Conservation (phyloP, 176 grass and related monocot species). For the Typha latifolia region DNA sequence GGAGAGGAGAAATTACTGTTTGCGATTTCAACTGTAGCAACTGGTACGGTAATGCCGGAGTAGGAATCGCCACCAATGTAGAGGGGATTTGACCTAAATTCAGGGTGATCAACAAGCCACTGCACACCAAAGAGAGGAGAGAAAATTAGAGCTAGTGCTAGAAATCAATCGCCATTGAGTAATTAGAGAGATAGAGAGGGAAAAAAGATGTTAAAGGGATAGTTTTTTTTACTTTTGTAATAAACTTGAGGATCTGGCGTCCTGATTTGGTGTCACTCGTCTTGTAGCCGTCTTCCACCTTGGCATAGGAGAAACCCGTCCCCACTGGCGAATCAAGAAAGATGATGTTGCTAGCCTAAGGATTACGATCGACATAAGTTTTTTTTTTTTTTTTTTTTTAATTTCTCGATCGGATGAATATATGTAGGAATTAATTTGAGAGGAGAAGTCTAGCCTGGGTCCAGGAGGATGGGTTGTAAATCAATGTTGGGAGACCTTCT, state of each 20-base stretch:
- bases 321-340: conserved; percentile 73
- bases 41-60: conserved; percentile 58
- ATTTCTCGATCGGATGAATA: neutral
- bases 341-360: conserved; percentile 54
- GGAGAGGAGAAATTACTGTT: conserved; percentile 15
- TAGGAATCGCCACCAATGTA: conserved; percentile 88
- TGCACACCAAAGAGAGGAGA: neutral
- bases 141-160: neutral
- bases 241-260: conserved; percentile 30
- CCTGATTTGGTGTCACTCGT: conserved; percentile 32
- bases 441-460: conserved; percentile 18
- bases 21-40: conserved; percentile 39
- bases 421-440: neutral
- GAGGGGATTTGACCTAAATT: conserved; percentile 50
- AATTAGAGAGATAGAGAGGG: too few species aligned
- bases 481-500: conserved; percentile 26
- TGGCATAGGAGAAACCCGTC: conserved; percentile 61
- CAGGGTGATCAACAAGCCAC: conserved; percentile 48
- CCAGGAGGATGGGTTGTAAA: conserved; percentile 29
- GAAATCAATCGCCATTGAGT: neutral
- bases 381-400: neutral
- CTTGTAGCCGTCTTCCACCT: conserved; percentile 24
- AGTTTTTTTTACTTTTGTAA: conserved; percentile 25
- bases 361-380: neutral
- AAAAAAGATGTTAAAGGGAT: neutral